These are phyloP conservation scores for Metschnikowia vanudenii DNA, from an alignment of 805 yeast species.

Conservation along the genomic window DNA sequence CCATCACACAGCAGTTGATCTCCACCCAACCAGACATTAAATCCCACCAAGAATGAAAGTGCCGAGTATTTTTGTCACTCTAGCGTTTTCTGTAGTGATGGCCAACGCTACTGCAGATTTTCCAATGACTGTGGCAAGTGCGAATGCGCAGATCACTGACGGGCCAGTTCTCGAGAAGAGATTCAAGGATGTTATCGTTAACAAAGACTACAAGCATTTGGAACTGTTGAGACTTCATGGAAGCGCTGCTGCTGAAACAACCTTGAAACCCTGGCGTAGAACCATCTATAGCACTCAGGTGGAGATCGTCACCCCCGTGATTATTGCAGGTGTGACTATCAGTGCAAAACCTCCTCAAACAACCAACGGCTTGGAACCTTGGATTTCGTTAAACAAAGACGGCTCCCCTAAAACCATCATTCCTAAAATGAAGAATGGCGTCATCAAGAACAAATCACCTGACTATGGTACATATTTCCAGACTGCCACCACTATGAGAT, in stretches of 20 bases:
- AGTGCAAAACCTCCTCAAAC: conserved; percentile 69
- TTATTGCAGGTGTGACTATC: conserved; percentile 62
- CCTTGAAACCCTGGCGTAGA: conserved; percentile 62
- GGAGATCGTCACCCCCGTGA: conserved; percentile 65
- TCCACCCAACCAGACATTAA: background rate
- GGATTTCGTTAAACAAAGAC: conserved; percentile 75
- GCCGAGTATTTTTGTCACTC: conserved; percentile 1
- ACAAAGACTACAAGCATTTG: conserved; percentile 29
- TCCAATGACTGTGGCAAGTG: conserved; percentile 10
- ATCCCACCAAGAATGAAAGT: background rate
- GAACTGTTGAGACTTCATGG: conserved; percentile 23
- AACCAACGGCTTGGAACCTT: conserved; percentile 69
- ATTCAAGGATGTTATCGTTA: conserved; percentile 29
- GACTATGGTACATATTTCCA: conserved; percentile 76
- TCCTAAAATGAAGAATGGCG: conserved; percentile 75
- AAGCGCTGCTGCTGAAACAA: conserved; percentile 30
- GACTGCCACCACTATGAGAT: conserved; percentile 57
- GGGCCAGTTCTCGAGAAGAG: conserved; percentile 26
- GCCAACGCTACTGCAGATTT: background rate
- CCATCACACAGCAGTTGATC: background rate
- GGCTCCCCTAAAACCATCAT: conserved; percentile 78
- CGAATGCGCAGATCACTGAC: conserved; percentile 16
- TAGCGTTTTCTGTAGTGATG: conserved; percentile 1
- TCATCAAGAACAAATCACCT: conserved; percentile 63
- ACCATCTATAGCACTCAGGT: conserved; percentile 55